These are phyloP conservation scores for Triticum dicoccoides DNA, from an alignment of 176 grass and related monocot genomes.

Conservation along the genomic window DNA sequence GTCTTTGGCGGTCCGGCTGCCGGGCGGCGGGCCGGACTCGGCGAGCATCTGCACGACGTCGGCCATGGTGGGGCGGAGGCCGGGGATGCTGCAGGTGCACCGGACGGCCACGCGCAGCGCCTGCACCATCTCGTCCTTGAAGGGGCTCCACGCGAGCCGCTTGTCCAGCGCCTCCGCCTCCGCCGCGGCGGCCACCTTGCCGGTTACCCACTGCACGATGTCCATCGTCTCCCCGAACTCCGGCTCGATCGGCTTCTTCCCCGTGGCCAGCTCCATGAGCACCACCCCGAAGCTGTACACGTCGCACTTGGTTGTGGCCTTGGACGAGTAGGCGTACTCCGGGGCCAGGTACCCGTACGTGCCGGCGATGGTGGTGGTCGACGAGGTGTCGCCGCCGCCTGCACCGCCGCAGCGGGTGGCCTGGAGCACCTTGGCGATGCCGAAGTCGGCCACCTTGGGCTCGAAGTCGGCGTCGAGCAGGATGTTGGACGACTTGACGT, in stretches of 20 bases:
- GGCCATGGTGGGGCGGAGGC: slow-evolving; percentile 77
- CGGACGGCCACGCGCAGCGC: slow-evolving; percentile 67
- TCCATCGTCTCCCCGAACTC: slow-evolving; percentile 86
- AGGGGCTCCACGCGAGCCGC: slow-evolving; percentile 56
- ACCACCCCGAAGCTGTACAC: slow-evolving; percentile 82
- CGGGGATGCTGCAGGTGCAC: slow-evolving; percentile 74
- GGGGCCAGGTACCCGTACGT: slow-evolving; percentile 94
- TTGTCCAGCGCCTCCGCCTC: slow-evolving; percentile 65
- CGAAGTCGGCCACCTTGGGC: slow-evolving; percentile 96
- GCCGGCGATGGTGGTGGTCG: slow-evolving; percentile 73
- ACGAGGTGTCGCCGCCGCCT: slow-evolving; percentile 1
- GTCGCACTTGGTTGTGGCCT: slow-evolving; percentile 82
- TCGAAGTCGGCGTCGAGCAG: slow-evolving; percentile 88
- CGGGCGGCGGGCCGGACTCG: slow-evolving; percentile 42
- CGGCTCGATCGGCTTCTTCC: slow-evolving; percentile 91
- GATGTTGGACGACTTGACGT: slow-evolving; percentile 94
- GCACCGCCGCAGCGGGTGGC: slow-evolving; percentile 33
- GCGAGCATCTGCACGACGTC: slow-evolving; percentile 90
- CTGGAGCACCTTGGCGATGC: slow-evolving; percentile 81
- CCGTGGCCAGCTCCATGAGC: slow-evolving; percentile 77
- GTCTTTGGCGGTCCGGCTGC: slow-evolving; percentile 7
- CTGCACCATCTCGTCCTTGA: slow-evolving; percentile 86
- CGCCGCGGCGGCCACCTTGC: slow-evolving; percentile 52
- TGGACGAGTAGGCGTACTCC: slow-evolving; percentile 93
- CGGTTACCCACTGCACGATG: slow-evolving; percentile 82